Percentiles rank a stretch among this genome's conserved stretches.
Evolutionary conservation across 179 eudicot species (phyloP).

Genomic region (Nepenthes alata): DNA sequence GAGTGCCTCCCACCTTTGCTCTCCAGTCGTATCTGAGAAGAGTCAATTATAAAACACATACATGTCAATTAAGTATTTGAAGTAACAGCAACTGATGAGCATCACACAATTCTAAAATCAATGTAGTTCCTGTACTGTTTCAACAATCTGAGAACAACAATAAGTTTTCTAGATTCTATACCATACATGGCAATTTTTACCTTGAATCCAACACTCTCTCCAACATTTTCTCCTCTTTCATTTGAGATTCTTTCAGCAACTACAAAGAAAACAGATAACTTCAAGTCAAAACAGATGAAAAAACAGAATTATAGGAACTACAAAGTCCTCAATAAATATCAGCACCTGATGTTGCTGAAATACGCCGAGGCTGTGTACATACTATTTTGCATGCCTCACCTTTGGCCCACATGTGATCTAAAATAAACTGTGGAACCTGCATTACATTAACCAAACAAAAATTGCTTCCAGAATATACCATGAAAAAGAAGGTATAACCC

Average conservation of each 20-base stretch:
- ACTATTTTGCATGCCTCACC: slow-evolving; percentile 79
- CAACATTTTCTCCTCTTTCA: slow-evolving; percentile 84
- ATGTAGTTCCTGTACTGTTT: too few species aligned
- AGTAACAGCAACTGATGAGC: too few species aligned
- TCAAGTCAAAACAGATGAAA: background rate
- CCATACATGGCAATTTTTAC: slow-evolving; percentile 21
- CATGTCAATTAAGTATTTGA: background rate
- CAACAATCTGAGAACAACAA: too few species aligned
- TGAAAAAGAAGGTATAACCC: too few species aligned
- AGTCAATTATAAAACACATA: slow-evolving; percentile 3
- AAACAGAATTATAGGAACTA: slow-evolving; percentile 1
- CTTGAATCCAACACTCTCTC: slow-evolving; percentile 90
- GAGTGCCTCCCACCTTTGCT: slow-evolving; percentile 75
- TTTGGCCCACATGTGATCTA: slow-evolving; percentile 73
- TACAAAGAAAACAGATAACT: slow-evolving; percentile 15
- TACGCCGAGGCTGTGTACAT: slow-evolving; percentile 92
- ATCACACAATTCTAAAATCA: too few species aligned
- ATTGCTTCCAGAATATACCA: too few species aligned
- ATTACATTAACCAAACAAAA: slow-evolving; percentile 1
- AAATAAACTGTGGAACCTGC: slow-evolving; percentile 88
- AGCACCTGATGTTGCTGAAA: slow-evolving; percentile 83
- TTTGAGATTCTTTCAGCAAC: slow-evolving; percentile 84
- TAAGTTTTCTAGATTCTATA: background rate
- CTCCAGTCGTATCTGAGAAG: slow-evolving; percentile 70
- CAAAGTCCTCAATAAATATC: background rate